phyloP scores from a whole-genome alignment of 805 yeast genomes.

The Citeromyces matritensis region DNA sequence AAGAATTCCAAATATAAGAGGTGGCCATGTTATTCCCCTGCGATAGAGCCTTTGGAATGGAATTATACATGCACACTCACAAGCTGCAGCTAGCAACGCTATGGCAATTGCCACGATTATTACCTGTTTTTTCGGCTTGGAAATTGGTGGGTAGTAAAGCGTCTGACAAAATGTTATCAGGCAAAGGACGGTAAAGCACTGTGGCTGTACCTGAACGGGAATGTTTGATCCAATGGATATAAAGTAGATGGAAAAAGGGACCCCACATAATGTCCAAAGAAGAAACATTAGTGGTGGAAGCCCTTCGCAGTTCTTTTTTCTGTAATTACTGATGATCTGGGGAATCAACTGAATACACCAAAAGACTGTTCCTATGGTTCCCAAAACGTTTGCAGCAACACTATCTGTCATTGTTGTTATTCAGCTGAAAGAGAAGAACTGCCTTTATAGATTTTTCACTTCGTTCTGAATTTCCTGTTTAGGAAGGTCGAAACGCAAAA shows the following conservation, averaged over 20 bases:
- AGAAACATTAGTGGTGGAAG: slow-evolving; percentile 85
- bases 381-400: slow-evolving; percentile 57
- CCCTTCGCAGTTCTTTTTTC: slow-evolving; percentile 72
- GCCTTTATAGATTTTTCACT: background rate
- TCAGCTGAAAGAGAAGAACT: too few relatives aligned
- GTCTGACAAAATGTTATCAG: slow-evolving; percentile 53
- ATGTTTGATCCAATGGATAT: slow-evolving; percentile 53
- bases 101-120: slow-evolving; percentile 23
- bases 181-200: slow-evolving; percentile 60
- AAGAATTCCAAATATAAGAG: slow-evolving; percentile 61
- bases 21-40: slow-evolving; percentile 48
- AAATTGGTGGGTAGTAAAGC: slow-evolving; percentile 56
- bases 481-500: background rate
- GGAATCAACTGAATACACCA: slow-evolving; percentile 93
- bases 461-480: background rate
- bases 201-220: slow-evolving; percentile 81
- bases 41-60: slow-evolving; percentile 46
- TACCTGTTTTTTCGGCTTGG: slow-evolving; percentile 14
- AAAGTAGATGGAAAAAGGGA: slow-evolving; percentile 82
- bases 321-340: slow-evolving; percentile 50
- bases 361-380: slow-evolving; percentile 78
- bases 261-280: slow-evolving; percentile 65
- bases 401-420: slow-evolving; percentile 3
- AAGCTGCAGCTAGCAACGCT: slow-evolving; percentile 15
- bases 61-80: slow-evolving; percentile 57